Evolutionary conservation across 176 grass and related monocot genomes (phyloP).

Genomic region (Raddia guianensis): DNA sequence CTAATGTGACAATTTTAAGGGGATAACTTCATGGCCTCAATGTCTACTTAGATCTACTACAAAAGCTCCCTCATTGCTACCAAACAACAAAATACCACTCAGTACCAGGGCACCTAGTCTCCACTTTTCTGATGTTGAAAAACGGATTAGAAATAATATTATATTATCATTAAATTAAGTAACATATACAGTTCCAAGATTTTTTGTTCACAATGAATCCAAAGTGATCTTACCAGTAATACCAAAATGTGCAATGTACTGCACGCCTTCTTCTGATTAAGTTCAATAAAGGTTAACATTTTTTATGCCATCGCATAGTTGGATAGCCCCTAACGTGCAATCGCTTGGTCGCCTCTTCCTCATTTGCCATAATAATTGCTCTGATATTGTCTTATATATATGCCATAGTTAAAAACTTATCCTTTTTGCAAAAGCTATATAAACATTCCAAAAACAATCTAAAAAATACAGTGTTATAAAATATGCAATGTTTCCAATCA

Average conservation of each 20-base stretch:
- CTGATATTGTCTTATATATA: no score
- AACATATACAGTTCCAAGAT: constrained; percentile 15
- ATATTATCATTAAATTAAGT: not conserved
- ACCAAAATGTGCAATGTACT: not conserved
- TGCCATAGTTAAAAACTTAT: no score
- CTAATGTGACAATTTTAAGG: not conserved
- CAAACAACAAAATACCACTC: not conserved
- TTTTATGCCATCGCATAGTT: no score
- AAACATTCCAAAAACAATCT: no score
- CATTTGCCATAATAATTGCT: no score
- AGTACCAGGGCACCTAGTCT: no score
- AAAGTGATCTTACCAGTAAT: not conserved
- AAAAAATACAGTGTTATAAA: no score
- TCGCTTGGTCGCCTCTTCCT: no score
- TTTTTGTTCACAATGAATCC: not conserved
- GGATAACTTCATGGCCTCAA: not conserved
- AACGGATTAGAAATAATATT: not conserved
- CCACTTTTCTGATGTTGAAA: not conserved
- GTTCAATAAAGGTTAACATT: not conserved
- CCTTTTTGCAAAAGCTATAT: no score
- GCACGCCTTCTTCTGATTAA: not conserved
- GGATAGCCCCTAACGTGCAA: no score
- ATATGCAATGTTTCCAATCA: no score
- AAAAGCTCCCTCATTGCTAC: not conserved
- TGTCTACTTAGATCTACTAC: not conserved